A percentile compares a stretch with the other conserved stretches of the same genome.
Evolutionary conservation across 345 rosid species (phyloP).

Genomic region (Hibiscus trionum): DNA sequence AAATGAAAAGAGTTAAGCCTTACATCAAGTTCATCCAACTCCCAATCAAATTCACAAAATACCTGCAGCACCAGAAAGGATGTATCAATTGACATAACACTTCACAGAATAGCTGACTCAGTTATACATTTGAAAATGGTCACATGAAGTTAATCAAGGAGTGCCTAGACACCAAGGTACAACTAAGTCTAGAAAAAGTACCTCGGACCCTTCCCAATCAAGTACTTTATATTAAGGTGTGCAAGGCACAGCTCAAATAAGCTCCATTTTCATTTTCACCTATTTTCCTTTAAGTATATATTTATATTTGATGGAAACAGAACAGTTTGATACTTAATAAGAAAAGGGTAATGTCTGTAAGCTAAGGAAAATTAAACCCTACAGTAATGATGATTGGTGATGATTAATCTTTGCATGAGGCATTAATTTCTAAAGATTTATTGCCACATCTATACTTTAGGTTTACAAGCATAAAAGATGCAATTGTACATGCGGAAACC

Average conservation of each 20-base stretch:
- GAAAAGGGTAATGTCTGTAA: background rate
- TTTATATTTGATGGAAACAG: background rate
- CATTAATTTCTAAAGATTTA: background rate
- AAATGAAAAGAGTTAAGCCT: constrained; percentile 10
- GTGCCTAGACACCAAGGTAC: background rate
- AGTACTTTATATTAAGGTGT: background rate
- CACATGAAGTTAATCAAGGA: background rate
- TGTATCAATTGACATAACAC: constrained; percentile 7
- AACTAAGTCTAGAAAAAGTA: background rate
- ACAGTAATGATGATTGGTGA: background rate
- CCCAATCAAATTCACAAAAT: constrained; percentile 95
- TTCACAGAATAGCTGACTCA: background rate
- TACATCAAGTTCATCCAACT: constrained; percentile 80
- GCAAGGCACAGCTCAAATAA: background rate
- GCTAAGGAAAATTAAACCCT: background rate
- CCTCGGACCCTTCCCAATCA: background rate
- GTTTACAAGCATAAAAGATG: background rate
- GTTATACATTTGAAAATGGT: background rate
- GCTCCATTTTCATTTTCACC: background rate
- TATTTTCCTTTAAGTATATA: background rate
- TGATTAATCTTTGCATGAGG: background rate
- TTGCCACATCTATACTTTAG: background rate
- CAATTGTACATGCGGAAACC: background rate
- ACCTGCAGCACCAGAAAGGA: constrained; percentile 48
- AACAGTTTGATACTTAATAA: background rate